Base-by-base conservation (phyloP, 78 protist genomes). In the Dictyostelium brefeldianum region DNA sequence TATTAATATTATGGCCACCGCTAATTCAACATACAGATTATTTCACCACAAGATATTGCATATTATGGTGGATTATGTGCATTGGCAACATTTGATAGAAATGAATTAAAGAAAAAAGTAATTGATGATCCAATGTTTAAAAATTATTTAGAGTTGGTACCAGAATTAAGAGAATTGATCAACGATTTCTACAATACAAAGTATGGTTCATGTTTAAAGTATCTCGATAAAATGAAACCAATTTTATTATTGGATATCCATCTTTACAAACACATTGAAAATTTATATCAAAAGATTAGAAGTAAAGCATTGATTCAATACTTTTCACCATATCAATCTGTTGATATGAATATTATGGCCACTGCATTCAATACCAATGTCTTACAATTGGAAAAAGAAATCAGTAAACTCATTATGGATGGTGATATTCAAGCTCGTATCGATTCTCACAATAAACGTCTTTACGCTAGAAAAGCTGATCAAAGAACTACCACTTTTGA, bases 11-110 rank as follows among this genome's bases (percentile, higher is more conserved):
- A 59, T 57, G 3, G 5, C 7, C 14, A 27, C 59, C 53, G 20
- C 4, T 36, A 2, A 41, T 2, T 54, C 1, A 14, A 27, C 17
- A 8, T 5, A 20, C 46, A 96, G 89, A 82, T 97, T 4, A 17
- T 80, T 10, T 65, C 97, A 14, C 70, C 83, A 54, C 95, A 81
- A 31, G 98, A 97, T 92, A 77, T 97, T 29, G 98, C 98, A 1
- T 12, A 83, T 20, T 95, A 92, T 91, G 98, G 98, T 48, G 98
- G 96, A 3, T 75, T 97, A 6, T 96, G 97, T 73, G 96, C 98
- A 27, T 94, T 97, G 80, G 99, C 98, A 36, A 78, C 99, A 22
- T 95, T 97, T 83, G 96, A 89, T 77, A 74, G 99, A 48, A 29
- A 29, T 9, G 99, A 97, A 43, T 89, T 97, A 50, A 50, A 43